phyloP scores from a whole-genome alignment of 140 eudicot genomes.

The Cichorium intybus region DNA sequence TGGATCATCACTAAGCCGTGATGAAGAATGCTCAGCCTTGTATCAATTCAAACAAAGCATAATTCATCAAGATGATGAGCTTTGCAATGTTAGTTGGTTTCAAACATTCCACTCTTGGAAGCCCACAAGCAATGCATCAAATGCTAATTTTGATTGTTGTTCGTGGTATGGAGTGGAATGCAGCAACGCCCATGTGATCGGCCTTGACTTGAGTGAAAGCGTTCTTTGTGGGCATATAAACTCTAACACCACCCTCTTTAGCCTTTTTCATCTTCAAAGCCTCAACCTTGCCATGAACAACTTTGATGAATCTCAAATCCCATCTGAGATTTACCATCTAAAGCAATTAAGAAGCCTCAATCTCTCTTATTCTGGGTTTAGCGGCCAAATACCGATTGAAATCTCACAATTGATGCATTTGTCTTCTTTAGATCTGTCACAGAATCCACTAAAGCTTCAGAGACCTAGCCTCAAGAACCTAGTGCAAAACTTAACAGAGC shows the following conservation, averaged over 20 bases:
- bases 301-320: conserved; percentile 24
- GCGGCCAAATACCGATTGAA: no score
- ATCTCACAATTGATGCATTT: no score
- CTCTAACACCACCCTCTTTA: no score
- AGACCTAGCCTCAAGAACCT: no score
- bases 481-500: no score
- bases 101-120: conserved; percentile 24
- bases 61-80: background rate
- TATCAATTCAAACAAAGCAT: conserved; percentile 33
- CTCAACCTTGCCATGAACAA: conserved; percentile 33
- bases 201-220: conserved; percentile 28
- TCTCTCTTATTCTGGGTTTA: no score
- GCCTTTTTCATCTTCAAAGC: no score
- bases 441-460: no score
- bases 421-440: no score
- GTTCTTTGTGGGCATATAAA: conserved; percentile 18
- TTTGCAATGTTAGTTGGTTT: background rate
- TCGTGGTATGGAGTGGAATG: conserved; percentile 37
- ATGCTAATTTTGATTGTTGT: conserved; percentile 31
- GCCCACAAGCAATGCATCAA: background rate
- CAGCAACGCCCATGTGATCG: conserved; percentile 18
- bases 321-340: conserved; percentile 12
- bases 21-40: no score
- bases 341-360: no score
- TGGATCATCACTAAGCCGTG: conserved; percentile 4